Base-by-base conservation (phyloP, 257 asterid genomes). In the Nicotiana benthamiana region DNA sequence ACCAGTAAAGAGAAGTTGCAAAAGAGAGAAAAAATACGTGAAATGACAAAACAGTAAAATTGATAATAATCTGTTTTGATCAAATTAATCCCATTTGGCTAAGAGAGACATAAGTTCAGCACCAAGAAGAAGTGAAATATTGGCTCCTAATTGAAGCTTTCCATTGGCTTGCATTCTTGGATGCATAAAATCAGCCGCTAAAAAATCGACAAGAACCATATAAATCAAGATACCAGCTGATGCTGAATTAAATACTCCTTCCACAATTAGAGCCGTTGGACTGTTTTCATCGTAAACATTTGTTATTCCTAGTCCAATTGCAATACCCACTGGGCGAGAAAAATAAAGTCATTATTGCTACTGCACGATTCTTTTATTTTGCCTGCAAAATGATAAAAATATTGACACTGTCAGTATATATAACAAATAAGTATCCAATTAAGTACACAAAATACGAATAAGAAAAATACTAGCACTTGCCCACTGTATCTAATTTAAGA, bases 151-250 rank as follows among this genome's bases (percentile, higher is more conserved):
- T 80, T 80, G 83, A 20, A 80, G 68, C 60, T 46, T 80, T 11
- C 34, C 48, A 80, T 68, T 80, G 15, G 18, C 24, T 54, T 80
- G 83, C 83, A 80, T 80, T 60, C 70, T 80, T 67, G 83, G 83
- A 62, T 67, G 40, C 83, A 67, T 80, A 30, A 80, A 80, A 40
- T 80, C 83, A 2, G 79, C 79, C 9, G 83, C 83, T 0, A 80
- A 60, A 8, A 80, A 46, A 18, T 80, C 83, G 12, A 80, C 83
- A 0, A 80, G 7, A 20, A 79, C 83, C 83, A 80, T 80, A 57
- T 80, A 80, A 7, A 80, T 80, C 17, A 80, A 59, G 5, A 80
- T 80, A 3, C 83, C 83, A 13, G 83, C 83, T 4, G 83, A 80
- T 9, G 79, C 79, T 3, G 83, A 67, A 57, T 80, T 53, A 27